These are phyloP conservation scores for Termitomyces sp. DNA, from an alignment of 768 basidiomycete species.

Conservation along the genomic window DNA sequence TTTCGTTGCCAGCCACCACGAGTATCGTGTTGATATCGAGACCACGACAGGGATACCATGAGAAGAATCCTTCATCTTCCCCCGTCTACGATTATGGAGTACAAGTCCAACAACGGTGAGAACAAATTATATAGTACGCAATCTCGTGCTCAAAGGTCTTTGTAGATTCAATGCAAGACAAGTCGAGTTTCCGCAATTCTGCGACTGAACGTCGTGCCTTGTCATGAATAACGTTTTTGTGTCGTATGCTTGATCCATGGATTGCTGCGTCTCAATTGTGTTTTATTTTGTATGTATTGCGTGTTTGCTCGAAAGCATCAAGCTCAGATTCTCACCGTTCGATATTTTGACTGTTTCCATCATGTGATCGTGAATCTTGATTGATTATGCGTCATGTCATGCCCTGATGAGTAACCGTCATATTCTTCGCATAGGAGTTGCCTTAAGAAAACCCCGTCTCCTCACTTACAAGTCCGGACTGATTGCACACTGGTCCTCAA, in stretches of 20 bases:
- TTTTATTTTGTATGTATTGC: background rate
- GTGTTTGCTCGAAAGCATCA: background rate
- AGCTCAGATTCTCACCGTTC: background rate
- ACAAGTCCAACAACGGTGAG: conserved; percentile 88
- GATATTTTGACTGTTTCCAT: background rate
- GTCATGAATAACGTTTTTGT: conserved; percentile 7
- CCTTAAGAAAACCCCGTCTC: conserved; percentile 1
- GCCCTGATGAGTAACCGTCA: conserved; percentile 3
- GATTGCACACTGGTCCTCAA: background rate
- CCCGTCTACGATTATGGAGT: conserved; percentile 80
- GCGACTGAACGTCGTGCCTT: conserved; percentile 41
- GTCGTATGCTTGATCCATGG: background rate
- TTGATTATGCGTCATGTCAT: background rate
- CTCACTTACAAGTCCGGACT: conserved; percentile 1
- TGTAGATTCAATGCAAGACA: conserved; percentile 84
- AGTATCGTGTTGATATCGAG: background rate
- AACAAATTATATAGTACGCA: background rate
- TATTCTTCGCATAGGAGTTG: conserved; percentile 5
- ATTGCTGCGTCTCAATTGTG: background rate
- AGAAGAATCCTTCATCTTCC: conserved; percentile 72
- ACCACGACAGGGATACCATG: conserved; percentile 63
- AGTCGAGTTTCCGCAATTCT: conserved; percentile 75
- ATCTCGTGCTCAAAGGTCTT: background rate
- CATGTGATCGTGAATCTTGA: background rate
- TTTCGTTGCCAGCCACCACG: background rate